These are phyloP conservation scores for Yamagishiella unicocca DNA, from an alignment of 139 green algal species.

Conservation along the genomic window DNA sequence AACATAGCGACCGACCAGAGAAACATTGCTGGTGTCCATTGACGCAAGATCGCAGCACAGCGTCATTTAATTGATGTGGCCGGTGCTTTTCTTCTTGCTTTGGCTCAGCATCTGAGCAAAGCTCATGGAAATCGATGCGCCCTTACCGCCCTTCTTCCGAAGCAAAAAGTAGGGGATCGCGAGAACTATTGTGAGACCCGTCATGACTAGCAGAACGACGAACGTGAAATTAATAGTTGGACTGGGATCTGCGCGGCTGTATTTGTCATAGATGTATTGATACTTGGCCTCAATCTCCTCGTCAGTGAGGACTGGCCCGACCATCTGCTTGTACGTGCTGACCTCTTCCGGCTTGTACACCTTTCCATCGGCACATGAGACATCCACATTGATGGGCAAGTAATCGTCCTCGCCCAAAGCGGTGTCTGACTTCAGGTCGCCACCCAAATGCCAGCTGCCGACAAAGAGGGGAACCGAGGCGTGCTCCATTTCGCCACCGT, in stretches of 20 bases:
- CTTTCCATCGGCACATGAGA: constrained; percentile 66
- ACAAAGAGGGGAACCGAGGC: constrained; percentile 65
- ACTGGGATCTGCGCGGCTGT: constrained; percentile 61
- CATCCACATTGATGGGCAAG: constrained; percentile 49
- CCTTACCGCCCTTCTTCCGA: constrained; percentile 47
- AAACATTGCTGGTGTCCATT: too few species aligned
- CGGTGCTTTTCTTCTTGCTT: constrained; percentile 73
- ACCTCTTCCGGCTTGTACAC: constrained; percentile 41
- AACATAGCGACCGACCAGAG: too few species aligned
- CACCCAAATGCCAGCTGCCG: constrained; percentile 67
- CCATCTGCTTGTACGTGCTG: constrained; percentile 13
- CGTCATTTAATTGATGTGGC: constrained; percentile 62
- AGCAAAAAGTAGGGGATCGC: constrained; percentile 75
- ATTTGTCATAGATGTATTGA: constrained; percentile 65
- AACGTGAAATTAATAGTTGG: constrained; percentile 73
- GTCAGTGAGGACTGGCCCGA: constrained; percentile 58
- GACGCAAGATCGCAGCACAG: too few species aligned
- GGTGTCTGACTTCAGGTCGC: constrained; percentile 54
- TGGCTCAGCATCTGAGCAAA: constrained; percentile 70
- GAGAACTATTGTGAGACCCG: constrained; percentile 68
- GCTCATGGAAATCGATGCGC: constrained; percentile 50
- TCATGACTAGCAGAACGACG: constrained; percentile 72
- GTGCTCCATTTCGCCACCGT: constrained; percentile 72
- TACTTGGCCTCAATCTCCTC: constrained; percentile 73
- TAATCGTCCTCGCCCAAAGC: constrained; percentile 59